Percentiles rank a stretch among this genome's conserved stretches.
phyloP scores from a whole-genome alignment of 495 filamentous ascomycete genomes.

The Choiromyces venosus region DNA sequence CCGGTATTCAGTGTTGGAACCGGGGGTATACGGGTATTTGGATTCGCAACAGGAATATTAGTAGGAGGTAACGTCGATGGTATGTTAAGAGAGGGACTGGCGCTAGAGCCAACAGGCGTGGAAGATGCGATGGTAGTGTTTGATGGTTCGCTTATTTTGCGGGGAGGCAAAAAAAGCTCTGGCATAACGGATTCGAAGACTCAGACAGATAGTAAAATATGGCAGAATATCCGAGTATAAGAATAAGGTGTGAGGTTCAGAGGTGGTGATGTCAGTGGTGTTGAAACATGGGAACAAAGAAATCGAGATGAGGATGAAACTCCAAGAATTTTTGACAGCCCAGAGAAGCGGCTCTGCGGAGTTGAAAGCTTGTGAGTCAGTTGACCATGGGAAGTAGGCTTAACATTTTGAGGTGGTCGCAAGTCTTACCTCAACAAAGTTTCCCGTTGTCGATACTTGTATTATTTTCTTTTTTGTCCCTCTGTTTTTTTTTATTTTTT shows the following conservation, averaged over 20 bases:
- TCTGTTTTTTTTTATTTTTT: background rate
- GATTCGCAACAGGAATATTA: background rate
- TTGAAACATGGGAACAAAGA: constrained; percentile 2
- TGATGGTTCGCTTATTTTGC: background rate
- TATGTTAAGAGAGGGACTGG: background rate
- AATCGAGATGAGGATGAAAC: background rate
- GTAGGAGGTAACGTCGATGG: background rate
- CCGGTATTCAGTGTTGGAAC: background rate
- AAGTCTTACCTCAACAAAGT: background rate
- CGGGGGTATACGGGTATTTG: background rate
- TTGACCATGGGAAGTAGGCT: background rate
- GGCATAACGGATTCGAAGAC: background rate
- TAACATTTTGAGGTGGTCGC: background rate
- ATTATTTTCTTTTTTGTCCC: background rate
- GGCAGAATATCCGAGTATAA: background rate
- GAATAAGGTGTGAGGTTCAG: background rate
- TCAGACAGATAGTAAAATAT: background rate
- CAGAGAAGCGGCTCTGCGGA: background rate
- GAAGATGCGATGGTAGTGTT: background rate
- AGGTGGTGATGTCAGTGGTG: background rate
- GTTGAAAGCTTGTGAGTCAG: background rate
- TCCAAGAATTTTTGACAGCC: background rate
- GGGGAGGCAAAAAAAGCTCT: background rate
- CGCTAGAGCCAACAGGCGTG: background rate
- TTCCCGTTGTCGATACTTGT: background rate